Conservation (phyloP, 768 basidiomycete genomes). For the Kockovaella imperatae region DNA sequence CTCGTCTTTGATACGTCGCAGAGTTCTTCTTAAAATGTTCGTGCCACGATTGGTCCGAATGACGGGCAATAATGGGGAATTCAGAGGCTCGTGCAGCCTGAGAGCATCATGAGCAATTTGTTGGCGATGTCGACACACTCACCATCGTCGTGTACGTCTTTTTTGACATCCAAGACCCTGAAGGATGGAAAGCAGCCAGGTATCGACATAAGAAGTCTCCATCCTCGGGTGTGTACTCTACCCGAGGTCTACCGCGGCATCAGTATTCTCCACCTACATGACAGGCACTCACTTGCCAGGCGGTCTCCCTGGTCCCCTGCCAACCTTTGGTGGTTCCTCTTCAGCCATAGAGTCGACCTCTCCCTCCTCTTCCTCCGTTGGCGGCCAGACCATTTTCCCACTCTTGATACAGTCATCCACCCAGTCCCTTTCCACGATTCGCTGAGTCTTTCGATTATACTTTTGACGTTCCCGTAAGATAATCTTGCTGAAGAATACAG, state of each 20-base stretch:
- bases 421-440: conserved; percentile 36
- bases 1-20: conserved; percentile 6
- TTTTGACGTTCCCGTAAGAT: conserved; percentile 14
- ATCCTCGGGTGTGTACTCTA: conserved; percentile 28
- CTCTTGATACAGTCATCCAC: conserved; percentile 20
- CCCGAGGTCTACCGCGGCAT: conserved; percentile 14
- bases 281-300: conserved; percentile 29
- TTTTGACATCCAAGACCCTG: conserved; percentile 25
- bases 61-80: conserved; percentile 19
- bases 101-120: background rate
- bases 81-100: background rate
- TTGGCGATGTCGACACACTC: conserved; percentile 3
- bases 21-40: conserved; percentile 35
- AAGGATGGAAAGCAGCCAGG: conserved; percentile 23
- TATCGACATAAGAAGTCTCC: conserved; percentile 35
- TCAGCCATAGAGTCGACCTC: conserved; percentile 14
- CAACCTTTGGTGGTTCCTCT: conserved; percentile 11
- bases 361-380: background rate
- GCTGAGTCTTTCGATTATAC: conserved; percentile 13
- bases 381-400: conserved; percentile 16
- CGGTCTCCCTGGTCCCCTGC: conserved; percentile 30
- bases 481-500: conserved; percentile 14
- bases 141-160: conserved; percentile 30
- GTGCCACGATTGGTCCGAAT: conserved; percentile 37
- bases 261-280: background rate